Percentiles rank a stretch among this genome's conserved stretches.
Evolutionary conservation across 2,329 filamentous ascomycete genomes (phyloP).

Genomic region (Talaromyces marneffei): DNA sequence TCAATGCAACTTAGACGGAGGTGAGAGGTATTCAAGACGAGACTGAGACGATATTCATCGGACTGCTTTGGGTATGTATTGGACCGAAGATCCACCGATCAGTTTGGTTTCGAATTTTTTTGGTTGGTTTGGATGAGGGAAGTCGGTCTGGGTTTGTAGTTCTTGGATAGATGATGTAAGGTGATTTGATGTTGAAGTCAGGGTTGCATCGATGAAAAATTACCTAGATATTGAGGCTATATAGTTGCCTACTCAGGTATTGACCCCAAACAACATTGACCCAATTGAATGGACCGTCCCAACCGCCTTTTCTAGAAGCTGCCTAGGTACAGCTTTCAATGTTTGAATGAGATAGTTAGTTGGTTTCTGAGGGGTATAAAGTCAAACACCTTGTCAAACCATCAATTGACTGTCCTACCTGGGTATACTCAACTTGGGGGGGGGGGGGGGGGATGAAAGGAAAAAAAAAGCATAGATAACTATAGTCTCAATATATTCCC

Average conservation of each 20-base stretch:
- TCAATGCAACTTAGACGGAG: too few species aligned
- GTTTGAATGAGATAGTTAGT: background rate
- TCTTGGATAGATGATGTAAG: background rate
- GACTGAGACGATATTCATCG: background rate
- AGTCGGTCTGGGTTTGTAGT: background rate
- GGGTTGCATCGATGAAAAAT: background rate
- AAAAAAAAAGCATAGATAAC: too few species aligned
- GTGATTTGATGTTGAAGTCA: background rate
- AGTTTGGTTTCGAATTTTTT: background rate
- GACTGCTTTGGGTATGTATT: background rate
- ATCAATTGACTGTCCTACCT: background rate
- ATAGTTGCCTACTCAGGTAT: background rate
- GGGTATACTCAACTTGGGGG: background rate
- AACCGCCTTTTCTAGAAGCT: background rate
- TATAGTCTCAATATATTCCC: too few species aligned
- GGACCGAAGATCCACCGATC: background rate
- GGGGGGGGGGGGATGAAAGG: too few species aligned
- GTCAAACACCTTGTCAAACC: background rate
- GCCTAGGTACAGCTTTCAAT: background rate
- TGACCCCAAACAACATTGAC: too few species aligned
- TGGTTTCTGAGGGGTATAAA: background rate
- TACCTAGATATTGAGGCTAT: too few species aligned
- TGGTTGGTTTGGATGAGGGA: background rate
- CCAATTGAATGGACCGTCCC: too few species aligned
- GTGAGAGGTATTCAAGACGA: background rate